These are phyloP conservation scores for Rhodamnia argentea DNA, from an alignment of 345 rosid genomes.

Conservation along the genomic window DNA sequence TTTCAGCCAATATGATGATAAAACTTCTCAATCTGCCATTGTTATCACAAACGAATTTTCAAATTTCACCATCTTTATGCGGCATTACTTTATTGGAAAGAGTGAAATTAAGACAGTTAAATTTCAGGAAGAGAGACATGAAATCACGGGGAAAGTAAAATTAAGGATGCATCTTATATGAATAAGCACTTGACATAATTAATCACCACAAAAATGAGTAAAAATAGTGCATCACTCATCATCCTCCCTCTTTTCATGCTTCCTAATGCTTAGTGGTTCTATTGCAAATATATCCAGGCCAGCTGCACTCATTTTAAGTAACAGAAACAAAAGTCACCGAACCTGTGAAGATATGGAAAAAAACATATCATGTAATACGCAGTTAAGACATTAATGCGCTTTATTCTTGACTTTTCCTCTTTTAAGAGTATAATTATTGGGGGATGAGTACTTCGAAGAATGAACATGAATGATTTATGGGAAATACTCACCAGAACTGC, in stretches of 20 bases:
- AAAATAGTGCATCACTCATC: background rate
- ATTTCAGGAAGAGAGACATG: background rate
- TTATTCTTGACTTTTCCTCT: background rate
- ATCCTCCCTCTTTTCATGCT: background rate
- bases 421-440: background rate
- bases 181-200: background rate
- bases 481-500: conserved; percentile 40
- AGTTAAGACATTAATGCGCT: background rate
- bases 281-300: background rate
- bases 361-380: background rate
- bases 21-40: background rate
- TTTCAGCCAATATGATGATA: background rate
- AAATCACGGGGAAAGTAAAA: background rate
- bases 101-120: background rate
- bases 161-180: background rate
- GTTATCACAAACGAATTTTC: background rate
- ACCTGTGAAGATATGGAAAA: background rate
- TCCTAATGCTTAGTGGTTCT: background rate
- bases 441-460: background rate
- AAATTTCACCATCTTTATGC: background rate
- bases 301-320: background rate
- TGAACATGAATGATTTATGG: background rate
- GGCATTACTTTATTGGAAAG: background rate
- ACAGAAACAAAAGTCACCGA: background rate
- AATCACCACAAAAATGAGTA: background rate